Conservation (phyloP, 2,329 filamentous ascomycete genomes). For the Colletotrichum camelliae region DNA sequence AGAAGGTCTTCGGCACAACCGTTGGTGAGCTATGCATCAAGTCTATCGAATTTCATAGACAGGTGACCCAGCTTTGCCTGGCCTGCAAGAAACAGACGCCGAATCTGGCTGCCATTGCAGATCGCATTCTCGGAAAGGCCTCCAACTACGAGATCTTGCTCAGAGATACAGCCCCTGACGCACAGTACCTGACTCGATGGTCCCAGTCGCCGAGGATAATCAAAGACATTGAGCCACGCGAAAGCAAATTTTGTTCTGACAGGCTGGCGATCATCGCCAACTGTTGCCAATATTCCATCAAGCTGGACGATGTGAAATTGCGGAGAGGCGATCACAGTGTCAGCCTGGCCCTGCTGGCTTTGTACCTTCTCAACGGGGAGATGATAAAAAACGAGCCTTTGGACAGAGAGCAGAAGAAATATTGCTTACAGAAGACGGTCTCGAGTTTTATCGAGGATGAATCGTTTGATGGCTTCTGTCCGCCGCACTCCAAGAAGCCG, state of each 20-base stretch:
- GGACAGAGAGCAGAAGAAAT: not conserved
- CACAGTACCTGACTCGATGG: not conserved
- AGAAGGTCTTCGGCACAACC: not conserved
- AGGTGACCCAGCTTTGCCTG: not conserved
- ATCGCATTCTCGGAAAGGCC: not conserved
- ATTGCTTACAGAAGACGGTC: not conserved
- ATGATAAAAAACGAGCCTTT: not conserved
- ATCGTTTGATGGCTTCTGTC: not conserved
- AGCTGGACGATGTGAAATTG: not conserved
- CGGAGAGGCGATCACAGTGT: not conserved
- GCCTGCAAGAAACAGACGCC: not conserved
- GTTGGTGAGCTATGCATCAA: not conserved
- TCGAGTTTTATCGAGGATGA: not conserved
- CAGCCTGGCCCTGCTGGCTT: not conserved
- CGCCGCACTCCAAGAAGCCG: not conserved
- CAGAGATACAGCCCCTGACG: not conserved
- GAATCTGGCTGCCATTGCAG: not conserved
- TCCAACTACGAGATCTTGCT: not conserved
- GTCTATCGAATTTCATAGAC: not conserved
- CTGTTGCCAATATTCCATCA: not conserved
- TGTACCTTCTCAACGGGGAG: not conserved
- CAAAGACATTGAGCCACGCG: not conserved
- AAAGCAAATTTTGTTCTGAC: not conserved
- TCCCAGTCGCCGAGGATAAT: not conserved
- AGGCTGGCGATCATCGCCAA: not conserved